Conservation (phyloP, 352 stramenopile genomes). For the Globisporangium acanthophoron region DNA sequence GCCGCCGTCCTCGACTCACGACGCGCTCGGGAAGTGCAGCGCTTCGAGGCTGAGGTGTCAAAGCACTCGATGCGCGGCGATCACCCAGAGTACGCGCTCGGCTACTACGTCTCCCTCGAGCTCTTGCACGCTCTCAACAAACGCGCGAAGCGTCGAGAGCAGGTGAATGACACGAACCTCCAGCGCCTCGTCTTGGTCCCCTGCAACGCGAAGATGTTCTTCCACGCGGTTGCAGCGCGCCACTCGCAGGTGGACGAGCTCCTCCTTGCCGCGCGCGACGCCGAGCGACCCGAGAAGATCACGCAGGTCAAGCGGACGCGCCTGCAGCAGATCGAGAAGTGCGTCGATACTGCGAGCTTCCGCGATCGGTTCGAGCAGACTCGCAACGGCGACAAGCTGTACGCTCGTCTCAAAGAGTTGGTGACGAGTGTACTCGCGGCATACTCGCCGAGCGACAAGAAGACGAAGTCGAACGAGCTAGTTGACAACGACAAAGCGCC, state of each 20-base stretch:
- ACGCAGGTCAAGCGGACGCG: constrained; percentile 1
- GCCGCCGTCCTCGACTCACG: background rate
- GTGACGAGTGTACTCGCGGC: background rate
- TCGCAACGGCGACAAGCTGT: constrained; percentile 4
- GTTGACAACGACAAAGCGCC: background rate
- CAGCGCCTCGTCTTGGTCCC: background rate
- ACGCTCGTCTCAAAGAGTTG: background rate
- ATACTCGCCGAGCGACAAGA: background rate
- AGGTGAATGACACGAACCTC: background rate
- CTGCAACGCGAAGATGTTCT: constrained; percentile 7
- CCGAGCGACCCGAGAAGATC: background rate
- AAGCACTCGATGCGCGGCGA: background rate
- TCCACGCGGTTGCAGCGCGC: background rate
- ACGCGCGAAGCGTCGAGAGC: background rate
- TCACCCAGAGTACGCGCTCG: background rate
- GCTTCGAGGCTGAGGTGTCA: constrained; percentile 4
- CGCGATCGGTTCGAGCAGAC: background rate
- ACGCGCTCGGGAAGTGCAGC: background rate
- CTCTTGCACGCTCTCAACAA: constrained; percentile 1
- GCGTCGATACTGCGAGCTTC: background rate
- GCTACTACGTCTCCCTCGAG: constrained; percentile 6
- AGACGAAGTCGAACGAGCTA: background rate
- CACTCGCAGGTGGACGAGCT: constrained; percentile 2
- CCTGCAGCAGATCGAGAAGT: constrained; percentile 1
- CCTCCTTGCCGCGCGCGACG: background rate